Percentiles rank a stretch among this genome's conserved stretches.
These are phyloP conservation scores for Lepidium didymum DNA, from an alignment of 345 rosid genomes.

Conservation along the genomic window DNA sequence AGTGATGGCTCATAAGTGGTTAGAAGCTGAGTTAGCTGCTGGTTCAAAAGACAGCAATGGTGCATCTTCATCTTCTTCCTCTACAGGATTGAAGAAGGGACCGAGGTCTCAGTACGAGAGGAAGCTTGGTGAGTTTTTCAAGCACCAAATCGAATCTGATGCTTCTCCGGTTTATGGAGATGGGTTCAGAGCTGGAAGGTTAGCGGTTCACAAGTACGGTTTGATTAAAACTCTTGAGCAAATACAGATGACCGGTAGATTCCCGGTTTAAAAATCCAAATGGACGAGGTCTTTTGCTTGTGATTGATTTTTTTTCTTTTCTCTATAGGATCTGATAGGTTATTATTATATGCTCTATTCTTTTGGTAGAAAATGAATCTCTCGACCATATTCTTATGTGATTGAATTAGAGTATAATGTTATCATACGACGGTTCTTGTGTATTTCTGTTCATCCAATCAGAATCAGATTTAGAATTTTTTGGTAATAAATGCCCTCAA, in stretches of 20 bases:
- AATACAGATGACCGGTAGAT: conserved; percentile 69
- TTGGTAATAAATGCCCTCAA: neutral
- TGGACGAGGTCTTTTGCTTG: neutral
- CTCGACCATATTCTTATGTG: conserved; percentile 1
- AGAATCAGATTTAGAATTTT: neutral
- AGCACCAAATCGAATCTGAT: conserved; percentile 85
- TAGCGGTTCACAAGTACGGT: conserved; percentile 66
- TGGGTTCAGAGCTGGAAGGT: conserved; percentile 69
- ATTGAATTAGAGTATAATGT: neutral
- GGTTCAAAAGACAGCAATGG: conserved; percentile 29
- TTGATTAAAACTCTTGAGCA: conserved; percentile 70
- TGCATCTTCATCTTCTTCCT: conserved; percentile 42
- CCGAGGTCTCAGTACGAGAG: conserved; percentile 60
- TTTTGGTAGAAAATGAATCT: conserved; percentile 12
- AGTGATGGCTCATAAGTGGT: conserved; percentile 95
- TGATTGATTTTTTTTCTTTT: neutral
- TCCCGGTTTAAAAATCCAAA: conserved; percentile 46
- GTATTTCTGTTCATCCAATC: neutral
- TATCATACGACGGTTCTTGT: conserved; percentile 5
- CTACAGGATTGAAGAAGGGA: conserved; percentile 40
- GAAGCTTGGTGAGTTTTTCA: conserved; percentile 87
- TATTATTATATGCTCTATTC: conserved; percentile 2
- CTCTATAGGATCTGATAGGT: conserved; percentile 22
- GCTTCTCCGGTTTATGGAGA: conserved; percentile 85
- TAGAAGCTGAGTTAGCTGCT: conserved; percentile 49